Conservation (phyloP, 2,329 filamentous ascomycete genomes). For the Aureobasidium sp. region DNA sequence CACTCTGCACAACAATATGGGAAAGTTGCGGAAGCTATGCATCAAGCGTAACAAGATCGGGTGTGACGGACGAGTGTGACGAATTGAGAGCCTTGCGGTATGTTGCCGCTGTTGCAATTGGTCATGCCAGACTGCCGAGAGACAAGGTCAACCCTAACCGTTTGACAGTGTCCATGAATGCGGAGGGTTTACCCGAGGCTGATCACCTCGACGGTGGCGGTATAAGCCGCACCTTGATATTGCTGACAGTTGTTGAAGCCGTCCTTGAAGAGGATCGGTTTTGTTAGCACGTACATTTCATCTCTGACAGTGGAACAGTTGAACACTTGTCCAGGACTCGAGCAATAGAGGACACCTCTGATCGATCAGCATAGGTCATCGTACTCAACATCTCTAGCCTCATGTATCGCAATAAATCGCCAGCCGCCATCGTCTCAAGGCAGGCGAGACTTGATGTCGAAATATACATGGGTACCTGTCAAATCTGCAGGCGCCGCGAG, state of each 20-base stretch:
- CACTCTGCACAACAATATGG: neutral
- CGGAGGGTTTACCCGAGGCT: neutral
- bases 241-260: neutral
- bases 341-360: neutral
- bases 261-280: neutral
- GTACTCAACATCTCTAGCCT: neutral
- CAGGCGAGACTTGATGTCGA: neutral
- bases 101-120: neutral
- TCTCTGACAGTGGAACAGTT: too few relatives aligned
- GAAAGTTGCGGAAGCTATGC: neutral
- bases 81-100: neutral
- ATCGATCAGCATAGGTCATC: neutral
- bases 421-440: neutral
- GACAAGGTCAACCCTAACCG: neutral
- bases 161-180: neutral
- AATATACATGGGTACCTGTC: neutral
- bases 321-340: neutral
- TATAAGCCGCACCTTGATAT: neutral
- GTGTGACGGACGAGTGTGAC: neutral
- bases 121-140: neutral
- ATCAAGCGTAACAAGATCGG: neutral
- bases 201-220: neutral
- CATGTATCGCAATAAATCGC: constrained; percentile 5
- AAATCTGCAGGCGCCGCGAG: neutral
- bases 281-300: too few relatives aligned